phyloP scores from a whole-genome alignment of 179 eudicot species.

The Camellia oleifera region DNA sequence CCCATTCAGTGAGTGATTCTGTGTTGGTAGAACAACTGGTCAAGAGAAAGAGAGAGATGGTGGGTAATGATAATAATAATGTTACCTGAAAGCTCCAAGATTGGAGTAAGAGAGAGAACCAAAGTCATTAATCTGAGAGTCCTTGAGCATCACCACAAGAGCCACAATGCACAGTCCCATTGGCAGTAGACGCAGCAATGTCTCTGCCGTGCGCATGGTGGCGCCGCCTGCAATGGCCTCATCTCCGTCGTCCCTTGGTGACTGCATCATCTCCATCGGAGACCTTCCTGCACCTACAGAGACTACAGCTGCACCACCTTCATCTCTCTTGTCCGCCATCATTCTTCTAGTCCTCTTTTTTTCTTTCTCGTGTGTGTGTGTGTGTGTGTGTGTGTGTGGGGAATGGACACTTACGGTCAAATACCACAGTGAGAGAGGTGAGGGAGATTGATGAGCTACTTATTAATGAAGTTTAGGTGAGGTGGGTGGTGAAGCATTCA shows the following conservation, averaged over 20 bases:
- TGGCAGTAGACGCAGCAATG: slow-evolving; percentile 67
- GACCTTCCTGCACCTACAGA: background rate
- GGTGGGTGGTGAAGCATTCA: slow-evolving; percentile 24
- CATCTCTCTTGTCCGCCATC: slow-evolving; percentile 16
- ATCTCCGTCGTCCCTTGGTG: slow-evolving; percentile 9
- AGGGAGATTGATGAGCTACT: background rate
- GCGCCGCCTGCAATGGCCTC: slow-evolving; percentile 27
- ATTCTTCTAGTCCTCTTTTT: slow-evolving; percentile 1
- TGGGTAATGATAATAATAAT: too few relatives aligned
- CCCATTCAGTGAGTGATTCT: too few relatives aligned
- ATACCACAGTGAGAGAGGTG: background rate
- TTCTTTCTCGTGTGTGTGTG: background rate
- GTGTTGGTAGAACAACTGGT: too few relatives aligned
- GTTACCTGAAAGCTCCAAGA: slow-evolving; percentile 84
- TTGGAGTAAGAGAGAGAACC: slow-evolving; percentile 81
- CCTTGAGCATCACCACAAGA: slow-evolving; percentile 75
- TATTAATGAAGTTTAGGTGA: slow-evolving; percentile 18
- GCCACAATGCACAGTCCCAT: slow-evolving; percentile 69
- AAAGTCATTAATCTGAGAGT: slow-evolving; percentile 59
- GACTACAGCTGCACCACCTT: background rate
- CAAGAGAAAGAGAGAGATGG: too few relatives aligned
- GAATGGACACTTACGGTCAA: background rate
- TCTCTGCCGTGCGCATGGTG: slow-evolving; percentile 67
- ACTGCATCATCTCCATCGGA: background rate
- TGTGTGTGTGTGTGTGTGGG: too few relatives aligned